Evolutionary conservation across 2,329 filamentous ascomycete genomes (phyloP).

Genomic region (Colletotrichum endophyticum): DNA sequence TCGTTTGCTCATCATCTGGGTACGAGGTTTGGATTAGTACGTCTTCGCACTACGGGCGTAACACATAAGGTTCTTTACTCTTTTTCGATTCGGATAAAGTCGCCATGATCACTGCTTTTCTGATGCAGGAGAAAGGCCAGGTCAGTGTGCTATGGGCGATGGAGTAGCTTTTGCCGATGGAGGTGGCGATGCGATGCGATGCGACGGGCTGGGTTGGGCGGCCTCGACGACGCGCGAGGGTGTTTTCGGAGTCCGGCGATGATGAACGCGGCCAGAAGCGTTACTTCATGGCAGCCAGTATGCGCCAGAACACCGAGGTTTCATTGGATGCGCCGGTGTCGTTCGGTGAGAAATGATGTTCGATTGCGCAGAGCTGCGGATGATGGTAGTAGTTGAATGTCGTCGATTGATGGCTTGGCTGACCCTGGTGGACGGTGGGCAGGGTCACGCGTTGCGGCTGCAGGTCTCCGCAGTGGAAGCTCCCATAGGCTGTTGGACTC

Average conservation of each 20-base stretch:
- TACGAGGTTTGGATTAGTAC: background rate
- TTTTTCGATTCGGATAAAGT: constrained; percentile 19
- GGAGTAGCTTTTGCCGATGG: background rate
- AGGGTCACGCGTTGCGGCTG: background rate
- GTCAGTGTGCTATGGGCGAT: background rate
- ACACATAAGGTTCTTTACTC: constrained; percentile 1
- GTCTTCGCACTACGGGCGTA: background rate
- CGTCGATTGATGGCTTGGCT: background rate
- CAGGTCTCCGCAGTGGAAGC: background rate
- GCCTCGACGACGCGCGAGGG: background rate
- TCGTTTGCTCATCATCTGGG: constrained; percentile 61
- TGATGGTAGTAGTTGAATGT: background rate
- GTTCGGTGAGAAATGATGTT: background rate
- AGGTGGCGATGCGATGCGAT: background rate
- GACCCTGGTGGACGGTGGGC: background rate
- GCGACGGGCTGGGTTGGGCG: background rate
- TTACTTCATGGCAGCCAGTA: constrained; percentile 13
- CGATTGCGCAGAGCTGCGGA: background rate
- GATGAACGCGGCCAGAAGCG: background rate
- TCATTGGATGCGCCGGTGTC: background rate
- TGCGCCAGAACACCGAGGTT: background rate
- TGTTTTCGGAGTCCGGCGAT: background rate
- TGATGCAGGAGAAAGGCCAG: background rate
- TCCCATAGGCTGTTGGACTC: background rate
- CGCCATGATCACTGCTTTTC: constrained; percentile 1